phyloP scores from a whole-genome alignment of 352 stramenopile genomes.

The Globisporangium cylindrosporum region DNA sequence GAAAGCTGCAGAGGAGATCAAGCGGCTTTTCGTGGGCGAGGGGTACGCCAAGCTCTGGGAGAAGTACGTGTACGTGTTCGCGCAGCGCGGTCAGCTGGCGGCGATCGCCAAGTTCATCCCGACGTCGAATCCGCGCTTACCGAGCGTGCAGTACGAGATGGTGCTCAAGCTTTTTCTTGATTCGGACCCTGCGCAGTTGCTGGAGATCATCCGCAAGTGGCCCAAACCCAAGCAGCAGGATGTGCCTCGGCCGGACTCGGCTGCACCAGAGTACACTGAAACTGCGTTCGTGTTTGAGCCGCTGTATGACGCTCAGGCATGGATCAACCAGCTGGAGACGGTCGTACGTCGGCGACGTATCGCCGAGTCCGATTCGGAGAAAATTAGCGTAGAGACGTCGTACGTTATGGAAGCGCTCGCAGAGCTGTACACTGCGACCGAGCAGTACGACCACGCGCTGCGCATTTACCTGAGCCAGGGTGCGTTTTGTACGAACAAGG shows the following conservation, averaged over 20 bases:
- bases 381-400: constrained; percentile 74
- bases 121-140: constrained; percentile 65
- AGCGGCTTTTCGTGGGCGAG: constrained; percentile 64
- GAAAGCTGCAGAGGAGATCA: constrained; percentile 69
- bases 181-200: constrained; percentile 67
- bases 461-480: constrained; percentile 85
- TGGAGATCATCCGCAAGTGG: constrained; percentile 83
- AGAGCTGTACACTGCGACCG: constrained; percentile 76
- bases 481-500: constrained; percentile 83
- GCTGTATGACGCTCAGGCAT: constrained; percentile 71
- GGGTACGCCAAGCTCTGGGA: constrained; percentile 72
- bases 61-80: constrained; percentile 88
- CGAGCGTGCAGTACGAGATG: constrained; percentile 80
- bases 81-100: constrained; percentile 67
- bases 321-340: constrained; percentile 82
- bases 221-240: constrained; percentile 65
- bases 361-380: constrained; percentile 49
- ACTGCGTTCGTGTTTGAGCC: constrained; percentile 66
- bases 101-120: constrained; percentile 72
- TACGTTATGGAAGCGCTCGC: constrained; percentile 81
- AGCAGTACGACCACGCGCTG: constrained; percentile 80
- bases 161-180: constrained; percentile 83
- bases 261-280: constrained; percentile 70
- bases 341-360: constrained; percentile 70
- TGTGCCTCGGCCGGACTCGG: constrained; percentile 11